These are phyloP conservation scores for Emmonsiellopsis sp. DNA, from an alignment of 2,329 filamentous ascomycete genomes.

Conservation along the genomic window DNA sequence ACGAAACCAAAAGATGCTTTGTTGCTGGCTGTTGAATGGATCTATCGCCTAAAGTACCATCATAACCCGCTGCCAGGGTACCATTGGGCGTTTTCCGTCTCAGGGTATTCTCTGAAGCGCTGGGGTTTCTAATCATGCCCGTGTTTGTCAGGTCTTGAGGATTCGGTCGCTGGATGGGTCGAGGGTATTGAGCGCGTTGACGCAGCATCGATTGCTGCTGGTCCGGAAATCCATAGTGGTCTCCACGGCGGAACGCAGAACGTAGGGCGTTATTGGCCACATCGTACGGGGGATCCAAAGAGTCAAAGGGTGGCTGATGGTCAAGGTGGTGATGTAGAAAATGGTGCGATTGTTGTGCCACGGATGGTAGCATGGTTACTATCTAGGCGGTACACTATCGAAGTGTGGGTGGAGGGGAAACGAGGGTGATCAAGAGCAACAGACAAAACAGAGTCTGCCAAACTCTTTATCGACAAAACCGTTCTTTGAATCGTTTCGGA, in stretches of 20 bases:
- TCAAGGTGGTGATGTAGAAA: conserved; percentile 32
- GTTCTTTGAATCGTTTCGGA: conserved; percentile 35
- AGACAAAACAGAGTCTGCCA: conserved; percentile 3
- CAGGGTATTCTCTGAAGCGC: conserved; percentile 59
- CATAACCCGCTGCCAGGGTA: conserved; percentile 85
- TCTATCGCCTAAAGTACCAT: conserved; percentile 68
- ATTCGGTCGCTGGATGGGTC: conserved; percentile 29
- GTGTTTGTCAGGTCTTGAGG: conserved; percentile 18
- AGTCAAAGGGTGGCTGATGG: conserved; percentile 22
- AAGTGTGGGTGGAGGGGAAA: background rate
- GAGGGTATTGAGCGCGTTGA: conserved; percentile 28
- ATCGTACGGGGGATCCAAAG: conserved; percentile 23
- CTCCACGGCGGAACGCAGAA: conserved; percentile 19
- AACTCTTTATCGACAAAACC: conserved; percentile 25
- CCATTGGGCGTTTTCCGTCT: conserved; percentile 89
- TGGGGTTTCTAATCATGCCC: conserved; percentile 15
- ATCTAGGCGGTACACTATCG: background rate
- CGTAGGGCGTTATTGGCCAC: conserved; percentile 18
- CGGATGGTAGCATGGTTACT: conserved; percentile 40
- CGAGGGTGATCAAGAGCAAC: conserved; percentile 3
- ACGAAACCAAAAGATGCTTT: conserved; percentile 74
- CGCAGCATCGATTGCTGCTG: conserved; percentile 18
- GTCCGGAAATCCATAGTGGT: conserved; percentile 7
- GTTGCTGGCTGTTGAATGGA: conserved; percentile 63
- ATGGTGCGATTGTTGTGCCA: conserved; percentile 32